A percentile compares a stretch with the other conserved stretches of the same genome.
These are phyloP conservation scores for Polytrichum formosum DNA, from an alignment of 225 moss, liverwort and hornwort species.

Conservation along the genomic window DNA sequence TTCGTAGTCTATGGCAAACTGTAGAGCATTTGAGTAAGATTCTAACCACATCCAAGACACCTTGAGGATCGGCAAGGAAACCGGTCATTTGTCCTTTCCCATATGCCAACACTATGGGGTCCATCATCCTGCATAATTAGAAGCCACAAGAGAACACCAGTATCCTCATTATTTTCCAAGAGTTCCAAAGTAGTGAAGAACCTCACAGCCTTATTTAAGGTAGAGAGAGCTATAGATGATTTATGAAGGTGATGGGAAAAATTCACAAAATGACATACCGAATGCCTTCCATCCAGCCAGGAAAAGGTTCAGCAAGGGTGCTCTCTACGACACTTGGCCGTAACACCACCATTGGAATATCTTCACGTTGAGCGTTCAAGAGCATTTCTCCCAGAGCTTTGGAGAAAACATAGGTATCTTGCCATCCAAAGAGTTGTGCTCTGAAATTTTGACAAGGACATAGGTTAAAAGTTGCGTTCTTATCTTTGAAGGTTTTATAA, in stretches of 20 bases:
- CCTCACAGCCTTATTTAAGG: no score
- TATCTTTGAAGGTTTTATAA: neutral
- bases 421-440: conserved; percentile 78
- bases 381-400: conserved; percentile 86
- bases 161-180: neutral
- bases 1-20: no score
- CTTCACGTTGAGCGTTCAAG: conserved; percentile 35
- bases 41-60: conserved; percentile 77
- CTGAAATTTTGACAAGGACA: conserved; percentile 22
- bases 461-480: no score
- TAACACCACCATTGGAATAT: conserved; percentile 63
- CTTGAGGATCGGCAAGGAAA: conserved; percentile 65
- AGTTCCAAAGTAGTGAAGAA: neutral
- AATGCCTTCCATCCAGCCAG: conserved; percentile 84
- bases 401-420: conserved; percentile 78
- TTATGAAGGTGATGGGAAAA: no score
- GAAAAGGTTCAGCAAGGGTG: conserved; percentile 64
- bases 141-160: neutral
- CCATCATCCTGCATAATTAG: conserved; percentile 61
- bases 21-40: neutral
- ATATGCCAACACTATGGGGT: conserved; percentile 70
- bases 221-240: no score
- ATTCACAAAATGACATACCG: conserved; percentile 27
- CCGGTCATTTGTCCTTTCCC: conserved; percentile 76
- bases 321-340: conserved; percentile 87